Base-by-base conservation (phyloP, 192 early-diverging fungal genomes). In the Coemansia sp. region DNA sequence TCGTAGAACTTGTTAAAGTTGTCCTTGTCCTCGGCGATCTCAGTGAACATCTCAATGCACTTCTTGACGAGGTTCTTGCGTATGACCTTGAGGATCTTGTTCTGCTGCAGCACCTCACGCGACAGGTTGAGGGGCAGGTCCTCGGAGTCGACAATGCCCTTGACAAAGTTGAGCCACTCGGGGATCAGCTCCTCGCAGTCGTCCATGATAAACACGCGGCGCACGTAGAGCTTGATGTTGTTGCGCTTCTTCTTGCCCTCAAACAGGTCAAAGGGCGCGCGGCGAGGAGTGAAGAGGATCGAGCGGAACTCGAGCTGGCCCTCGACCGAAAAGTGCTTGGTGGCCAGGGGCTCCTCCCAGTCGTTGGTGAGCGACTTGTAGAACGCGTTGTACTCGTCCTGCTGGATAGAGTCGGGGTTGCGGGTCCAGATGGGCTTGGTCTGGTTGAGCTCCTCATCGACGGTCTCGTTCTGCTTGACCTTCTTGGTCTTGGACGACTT, bases 221-320 rank as follows among this genome's bases (percentile, higher is more conserved):
- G 94, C 74, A 98, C 96, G 84, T 97, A 99, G 66, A 99, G 89
- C 88, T 97, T 98, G 89, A 99, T 97, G 93, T 97, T 98, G 91
- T 97, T 97, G 82, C 95, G 92, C 92, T 98, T 98, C 93, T 97
- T 97, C 90, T 94, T 94, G 75, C 87, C 86, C 88, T 99, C 95
- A 70, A 96, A 98, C 85, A 98, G 86, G 83, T 97, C 96, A 82
- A 96, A 95, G 64, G 97, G 97, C 72, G 94, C 95, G 81, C 94
- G 94, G 83, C 88, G 84, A 82, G 97, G 96, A 42, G 97, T 89
- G 72, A 93, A 99, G 72, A 99, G 90, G 74, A 99, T 92, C 73
- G 95, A 94, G 80, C 95, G 91, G 94, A 99, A 98, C 85, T 98
- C 95, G 67, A 99, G 88, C 86, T 98, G 95, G 84, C 96, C 97